These are phyloP conservation scores for Didymella pinodella DNA, from an alignment of 2,329 filamentous ascomycete species.

Conservation along the genomic window DNA sequence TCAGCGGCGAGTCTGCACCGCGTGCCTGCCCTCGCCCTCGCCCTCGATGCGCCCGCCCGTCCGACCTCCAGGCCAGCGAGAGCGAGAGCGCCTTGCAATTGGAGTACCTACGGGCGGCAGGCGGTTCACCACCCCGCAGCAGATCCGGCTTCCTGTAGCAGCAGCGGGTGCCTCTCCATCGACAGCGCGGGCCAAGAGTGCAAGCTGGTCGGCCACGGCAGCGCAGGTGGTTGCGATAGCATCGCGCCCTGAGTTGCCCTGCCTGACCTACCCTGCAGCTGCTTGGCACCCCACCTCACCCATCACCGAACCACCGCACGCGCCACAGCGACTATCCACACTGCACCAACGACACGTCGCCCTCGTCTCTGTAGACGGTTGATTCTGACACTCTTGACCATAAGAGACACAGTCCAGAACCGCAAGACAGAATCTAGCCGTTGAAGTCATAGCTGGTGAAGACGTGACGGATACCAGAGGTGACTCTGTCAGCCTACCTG, in stretches of 20 bases:
- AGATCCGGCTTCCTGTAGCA: constrained; percentile 44
- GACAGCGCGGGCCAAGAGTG: constrained; percentile 27
- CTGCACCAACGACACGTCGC: neutral
- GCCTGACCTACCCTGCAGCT: neutral
- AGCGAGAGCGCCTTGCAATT: neutral
- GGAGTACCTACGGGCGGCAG: constrained; percentile 34
- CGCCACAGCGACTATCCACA: neutral
- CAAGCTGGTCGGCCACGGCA: constrained; percentile 2
- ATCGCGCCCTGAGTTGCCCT: neutral
- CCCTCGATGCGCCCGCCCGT: constrained; percentile 9
- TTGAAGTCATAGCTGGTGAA: too few species aligned
- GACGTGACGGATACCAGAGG: too few species aligned
- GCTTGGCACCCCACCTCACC: neutral
- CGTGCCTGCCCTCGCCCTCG: constrained; percentile 2
- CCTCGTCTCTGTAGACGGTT: neutral
- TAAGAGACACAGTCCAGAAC: too few species aligned
- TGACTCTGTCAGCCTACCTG: too few species aligned
- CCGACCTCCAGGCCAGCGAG: constrained; percentile 3
- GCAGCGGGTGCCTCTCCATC: constrained; percentile 47
- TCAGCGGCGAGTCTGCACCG: constrained; percentile 27
- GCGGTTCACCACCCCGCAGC: constrained; percentile 44
- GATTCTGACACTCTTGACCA: too few species aligned
- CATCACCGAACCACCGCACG: neutral
- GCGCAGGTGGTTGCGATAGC: neutral
- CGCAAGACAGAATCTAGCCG: too few species aligned